Percentiles rank a stretch among this genome's conserved stretches.
Conservation (phyloP, 768 basidiomycete species). For the Collybia nuda region DNA sequence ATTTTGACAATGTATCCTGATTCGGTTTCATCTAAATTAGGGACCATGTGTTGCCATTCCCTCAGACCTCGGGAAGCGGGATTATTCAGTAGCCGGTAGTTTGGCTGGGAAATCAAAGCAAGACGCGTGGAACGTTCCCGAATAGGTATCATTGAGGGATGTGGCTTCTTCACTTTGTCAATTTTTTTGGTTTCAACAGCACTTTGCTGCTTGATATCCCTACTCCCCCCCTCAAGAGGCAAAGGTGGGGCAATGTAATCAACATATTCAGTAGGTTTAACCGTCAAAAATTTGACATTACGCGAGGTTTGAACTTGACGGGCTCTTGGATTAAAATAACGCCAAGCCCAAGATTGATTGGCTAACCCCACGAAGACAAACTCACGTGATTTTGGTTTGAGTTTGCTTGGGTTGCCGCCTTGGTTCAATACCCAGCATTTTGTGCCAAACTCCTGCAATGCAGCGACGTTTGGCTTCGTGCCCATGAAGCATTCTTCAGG, state of each 20-base stretch:
- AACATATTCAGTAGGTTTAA: too few species aligned
- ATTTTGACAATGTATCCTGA: not conserved
- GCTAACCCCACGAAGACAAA: not conserved
- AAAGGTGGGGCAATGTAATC: not conserved
- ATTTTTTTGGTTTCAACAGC: not conserved
- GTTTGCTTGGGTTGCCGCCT: not conserved
- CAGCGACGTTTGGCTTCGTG: conserved; percentile 2
- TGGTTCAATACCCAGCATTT: not conserved
- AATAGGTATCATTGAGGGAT: too few species aligned
- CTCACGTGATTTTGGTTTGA: not conserved
- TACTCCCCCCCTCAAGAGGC: not conserved
- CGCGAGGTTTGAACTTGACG: not conserved
- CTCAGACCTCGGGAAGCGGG: too few species aligned
- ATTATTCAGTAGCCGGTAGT: too few species aligned
- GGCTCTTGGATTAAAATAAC: not conserved
- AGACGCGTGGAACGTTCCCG: too few species aligned
- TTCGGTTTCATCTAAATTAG: not conserved
- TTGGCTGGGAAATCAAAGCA: too few species aligned
- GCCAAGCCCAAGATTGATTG: not conserved
- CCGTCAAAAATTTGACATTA: not conserved
- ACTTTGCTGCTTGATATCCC: not conserved
- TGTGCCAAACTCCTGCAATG: conserved; percentile 1
- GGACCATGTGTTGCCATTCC: too few species aligned
- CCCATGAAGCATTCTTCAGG: conserved; percentile 3
- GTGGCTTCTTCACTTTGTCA: not conserved